These are phyloP conservation scores for Mycena albidolilacea DNA, from an alignment of 768 basidiomycete genomes.

Conservation along the genomic window DNA sequence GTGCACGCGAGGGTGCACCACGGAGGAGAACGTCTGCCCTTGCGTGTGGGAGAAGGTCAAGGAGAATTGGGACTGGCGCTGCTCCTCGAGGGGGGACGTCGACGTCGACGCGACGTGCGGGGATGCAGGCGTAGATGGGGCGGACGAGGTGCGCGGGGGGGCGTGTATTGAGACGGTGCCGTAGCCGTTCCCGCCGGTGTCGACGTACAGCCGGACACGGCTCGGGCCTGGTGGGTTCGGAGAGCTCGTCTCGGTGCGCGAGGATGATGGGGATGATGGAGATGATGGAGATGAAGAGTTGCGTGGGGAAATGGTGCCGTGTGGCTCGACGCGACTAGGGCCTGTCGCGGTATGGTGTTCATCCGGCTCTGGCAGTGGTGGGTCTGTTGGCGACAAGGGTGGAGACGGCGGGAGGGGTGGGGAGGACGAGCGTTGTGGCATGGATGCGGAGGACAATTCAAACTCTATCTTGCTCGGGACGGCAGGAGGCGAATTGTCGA, in stretches of 20 bases:
- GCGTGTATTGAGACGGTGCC: slow-evolving; percentile 6
- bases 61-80: not conserved
- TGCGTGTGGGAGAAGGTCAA: not conserved
- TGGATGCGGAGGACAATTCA: not conserved
- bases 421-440: not conserved
- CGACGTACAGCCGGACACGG: not conserved
- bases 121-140: not conserved
- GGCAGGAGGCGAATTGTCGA: not conserved
- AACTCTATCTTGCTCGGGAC: not conserved
- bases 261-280: too few species aligned
- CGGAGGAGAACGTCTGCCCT: slow-evolving; percentile 29
- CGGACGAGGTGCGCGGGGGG: not conserved
- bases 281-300: too few species aligned
- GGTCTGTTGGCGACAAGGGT: not conserved
- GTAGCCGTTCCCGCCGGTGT: not conserved
- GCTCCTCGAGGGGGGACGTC: not conserved
- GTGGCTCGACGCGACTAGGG: too few species aligned
- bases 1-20: slow-evolving; percentile 30
- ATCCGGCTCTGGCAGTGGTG: not conserved
- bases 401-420: slow-evolving; percentile 16
- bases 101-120: not conserved
- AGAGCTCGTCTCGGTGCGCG: too few species aligned
- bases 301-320: too few species aligned
- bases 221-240: not conserved
- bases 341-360: not conserved